phyloP scores from a whole-genome alignment of 805 yeast species.

The Yarrowia keelungensis region DNA sequence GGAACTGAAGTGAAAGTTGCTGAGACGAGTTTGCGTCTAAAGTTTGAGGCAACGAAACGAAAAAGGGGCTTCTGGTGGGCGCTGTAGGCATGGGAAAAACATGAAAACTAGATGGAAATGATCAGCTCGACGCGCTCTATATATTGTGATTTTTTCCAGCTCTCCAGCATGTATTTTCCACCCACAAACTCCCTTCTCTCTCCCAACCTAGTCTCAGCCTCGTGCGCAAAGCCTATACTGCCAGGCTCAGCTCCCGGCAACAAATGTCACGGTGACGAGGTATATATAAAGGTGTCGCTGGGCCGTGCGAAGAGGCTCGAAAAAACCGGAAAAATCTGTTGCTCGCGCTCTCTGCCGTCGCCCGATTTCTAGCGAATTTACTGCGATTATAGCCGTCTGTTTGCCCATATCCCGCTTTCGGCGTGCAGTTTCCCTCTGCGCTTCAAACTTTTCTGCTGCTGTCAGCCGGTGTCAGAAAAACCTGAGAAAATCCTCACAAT shows the following conservation, averaged over 20 bases:
- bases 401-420: neutral
- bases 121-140: neutral
- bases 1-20: neutral
- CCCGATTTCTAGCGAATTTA: too few species aligned
- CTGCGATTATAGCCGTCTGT: neutral
- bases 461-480: neutral
- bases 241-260: neutral
- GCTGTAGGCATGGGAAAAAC: neutral
- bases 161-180: neutral
- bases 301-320: too few species aligned
- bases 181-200: neutral
- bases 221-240: slow-evolving; percentile 26
- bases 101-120: neutral
- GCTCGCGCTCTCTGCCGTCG: neutral
- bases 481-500: neutral
- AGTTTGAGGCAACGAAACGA: neutral
- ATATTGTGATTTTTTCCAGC: neutral
- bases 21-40: slow-evolving; percentile 33
- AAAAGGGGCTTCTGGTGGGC: neutral
- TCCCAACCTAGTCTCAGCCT: slow-evolving; percentile 34
- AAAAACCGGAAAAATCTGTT: too few species aligned
- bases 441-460: neutral
- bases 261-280: slow-evolving; percentile 2
- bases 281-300: slow-evolving; percentile 4
- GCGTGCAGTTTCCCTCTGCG: neutral